Evolutionary conservation across 1,139 yeast genomes (phyloP).

Genomic region (Magnusiomyces tetraspermus): DNA sequence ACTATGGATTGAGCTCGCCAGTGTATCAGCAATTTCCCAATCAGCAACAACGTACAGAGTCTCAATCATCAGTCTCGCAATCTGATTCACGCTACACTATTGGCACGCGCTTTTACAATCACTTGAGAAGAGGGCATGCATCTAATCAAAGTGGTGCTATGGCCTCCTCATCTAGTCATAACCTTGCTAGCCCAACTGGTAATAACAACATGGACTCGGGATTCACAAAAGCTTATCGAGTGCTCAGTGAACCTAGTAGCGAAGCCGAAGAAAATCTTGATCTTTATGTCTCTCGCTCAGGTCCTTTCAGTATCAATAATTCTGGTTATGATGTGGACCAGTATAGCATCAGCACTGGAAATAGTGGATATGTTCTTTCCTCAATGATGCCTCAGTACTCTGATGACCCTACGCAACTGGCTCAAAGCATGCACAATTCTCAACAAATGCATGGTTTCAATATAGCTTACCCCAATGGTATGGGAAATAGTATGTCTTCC

Average conservation of each 20-base stretch:
- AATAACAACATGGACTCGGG: not conserved
- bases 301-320: conserved; percentile 2
- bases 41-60: not conserved
- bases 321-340: not conserved
- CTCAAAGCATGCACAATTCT: not conserved
- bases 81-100: conserved; percentile 7
- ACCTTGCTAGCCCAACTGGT: too few species aligned
- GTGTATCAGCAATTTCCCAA: not conserved
- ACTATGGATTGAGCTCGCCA: not conserved
- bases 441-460: too few species aligned
- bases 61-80: not conserved
- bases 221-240: not conserved
- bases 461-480: too few species aligned
- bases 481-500: too few species aligned
- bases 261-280: conserved; percentile 6
- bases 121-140: conserved; percentile 3
- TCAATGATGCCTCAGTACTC: not conserved
- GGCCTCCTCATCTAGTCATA: not conserved
- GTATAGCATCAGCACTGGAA: not conserved
- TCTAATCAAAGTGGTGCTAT: not conserved
- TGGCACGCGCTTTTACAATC: conserved; percentile 4
- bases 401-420: not conserved
- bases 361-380: not conserved
- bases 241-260: conserved; percentile 2
- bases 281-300: conserved; percentile 1